Evolutionary conservation across 2,329 filamentous ascomycete genomes (phyloP), one percentile per base, ranked within the genome.

Genomic region (Botryotinia narcissicola): DNA sequence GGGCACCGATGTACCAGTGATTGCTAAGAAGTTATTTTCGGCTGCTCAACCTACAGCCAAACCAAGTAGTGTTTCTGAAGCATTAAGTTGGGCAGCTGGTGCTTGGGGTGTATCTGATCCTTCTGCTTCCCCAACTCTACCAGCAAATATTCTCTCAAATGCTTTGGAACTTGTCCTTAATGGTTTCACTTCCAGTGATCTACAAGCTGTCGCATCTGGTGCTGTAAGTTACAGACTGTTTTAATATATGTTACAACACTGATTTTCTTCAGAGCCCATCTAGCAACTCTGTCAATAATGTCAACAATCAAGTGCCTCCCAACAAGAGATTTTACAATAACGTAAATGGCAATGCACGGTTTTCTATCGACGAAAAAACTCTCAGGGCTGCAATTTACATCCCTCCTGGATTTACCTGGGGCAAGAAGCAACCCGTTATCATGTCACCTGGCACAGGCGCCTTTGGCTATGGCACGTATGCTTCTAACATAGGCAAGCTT

Each of bases 301-400:
- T 32, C 6, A 71, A 71, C 25, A 25, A 22, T 32, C 10, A 44
- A 32, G 70, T 71, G 25, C 44, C 70, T 12, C 51, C 35, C 25
- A 32, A 18, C 7, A 64, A 51, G 37, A 74, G 80, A 79, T 59
- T 77, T 78, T 32, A 68, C 79, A 16, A 78, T 73, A 75, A 70
- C 22, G 40, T 76, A 29, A 9, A 48, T 6, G 73, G 66, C 3
- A 87, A 89, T 77, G 84, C 86, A 0, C 82, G 83, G 0, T 89
- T 88, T 79, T 83, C 82, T 0, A 73, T 88, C 5, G 77, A 82
- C 0, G 87, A 89, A 77, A 73, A 77, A 0, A 77, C 80, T 16
- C 82, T 89, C 25, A 84, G 86, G 40, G 78, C 82, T n/a, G 87
- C 84, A 3, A 87, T 89, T 70, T 84, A 84, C 77, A 87, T 88